These are phyloP conservation scores for Phytophthora brassicae DNA, from an alignment of 352 stramenopile genomes.

Conservation along the genomic window DNA sequence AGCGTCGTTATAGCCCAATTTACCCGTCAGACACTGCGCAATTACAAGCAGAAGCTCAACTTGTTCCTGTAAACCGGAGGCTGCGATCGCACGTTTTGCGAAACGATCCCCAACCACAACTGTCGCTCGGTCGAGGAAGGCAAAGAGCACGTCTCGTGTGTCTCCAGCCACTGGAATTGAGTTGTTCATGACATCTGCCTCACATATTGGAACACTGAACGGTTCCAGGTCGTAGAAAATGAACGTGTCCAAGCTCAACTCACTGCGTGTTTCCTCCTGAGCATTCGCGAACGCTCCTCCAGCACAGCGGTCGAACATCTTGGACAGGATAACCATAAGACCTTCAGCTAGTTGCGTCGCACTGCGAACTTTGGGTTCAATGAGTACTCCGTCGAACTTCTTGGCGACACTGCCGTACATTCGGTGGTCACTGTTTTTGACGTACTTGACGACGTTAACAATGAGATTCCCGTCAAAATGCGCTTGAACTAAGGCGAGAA, in stretches of 20 bases:
- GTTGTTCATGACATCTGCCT: constrained; percentile 37
- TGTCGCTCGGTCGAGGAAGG: constrained; percentile 58
- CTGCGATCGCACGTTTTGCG: constrained; percentile 56
- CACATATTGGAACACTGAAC: constrained; percentile 32
- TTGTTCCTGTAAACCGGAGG: constrained; percentile 47
- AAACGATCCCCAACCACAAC: constrained; percentile 59
- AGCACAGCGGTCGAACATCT: constrained; percentile 49
- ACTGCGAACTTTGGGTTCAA: constrained; percentile 45
- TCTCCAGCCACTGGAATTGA: constrained; percentile 33
- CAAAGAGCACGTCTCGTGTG: constrained; percentile 54
- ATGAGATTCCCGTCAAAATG: constrained; percentile 62
- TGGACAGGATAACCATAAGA: constrained; percentile 54
- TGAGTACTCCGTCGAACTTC: constrained; percentile 60
- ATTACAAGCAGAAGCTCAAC: constrained; percentile 64
- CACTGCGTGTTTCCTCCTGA: constrained; percentile 8
- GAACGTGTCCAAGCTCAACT: constrained; percentile 41
- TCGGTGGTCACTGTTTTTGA: constrained; percentile 49
- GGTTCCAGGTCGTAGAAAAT: constrained; percentile 53
- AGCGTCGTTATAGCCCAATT: constrained; percentile 47
- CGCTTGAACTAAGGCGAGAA: constrained; percentile 45
- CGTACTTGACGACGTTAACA: constrained; percentile 67
- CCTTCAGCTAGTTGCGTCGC: constrained; percentile 39
- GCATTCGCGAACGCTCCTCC: constrained; percentile 12
- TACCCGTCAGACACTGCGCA: constrained; percentile 52
- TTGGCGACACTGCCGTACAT: constrained; percentile 62